Evolutionary conservation across 257 asterid species (phyloP).

Genomic region (Solanum bulbocastanum): DNA sequence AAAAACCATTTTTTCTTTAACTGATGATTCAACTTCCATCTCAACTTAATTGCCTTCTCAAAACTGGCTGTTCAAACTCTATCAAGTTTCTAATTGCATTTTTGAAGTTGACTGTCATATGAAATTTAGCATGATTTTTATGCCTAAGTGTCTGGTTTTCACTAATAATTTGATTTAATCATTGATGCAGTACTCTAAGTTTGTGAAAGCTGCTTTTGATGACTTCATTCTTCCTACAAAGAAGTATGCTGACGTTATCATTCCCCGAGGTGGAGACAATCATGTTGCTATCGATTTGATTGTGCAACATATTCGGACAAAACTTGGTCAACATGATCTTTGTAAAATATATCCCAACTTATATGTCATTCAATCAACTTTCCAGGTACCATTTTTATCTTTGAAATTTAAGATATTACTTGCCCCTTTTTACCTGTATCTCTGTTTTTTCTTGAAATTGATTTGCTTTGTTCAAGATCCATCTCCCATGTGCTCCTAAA

Average conservation of each 20-base stretch:
- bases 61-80: not conserved
- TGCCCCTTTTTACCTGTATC: not conserved
- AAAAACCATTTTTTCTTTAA: not conserved
- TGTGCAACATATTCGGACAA: conserved; percentile 94
- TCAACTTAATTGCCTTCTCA: not conserved
- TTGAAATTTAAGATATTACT: not conserved
- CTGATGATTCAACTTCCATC: not conserved
- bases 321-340: conserved; percentile 98
- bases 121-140: not conserved
- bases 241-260: conserved; percentile 94
- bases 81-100: not conserved
- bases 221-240: conserved; percentile 97
- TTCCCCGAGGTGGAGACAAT: conserved; percentile 99
- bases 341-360: conserved; percentile 96
- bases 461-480: not conserved
- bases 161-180: conserved; percentile 7
- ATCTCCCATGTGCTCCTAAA: not conserved
- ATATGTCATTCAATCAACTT: conserved; percentile 91
- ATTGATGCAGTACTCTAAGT: conserved; percentile 82
- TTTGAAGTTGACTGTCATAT: not conserved
- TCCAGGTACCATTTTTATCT: conserved; percentile 56
- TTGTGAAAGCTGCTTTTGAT: conserved; percentile 98
- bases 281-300: conserved; percentile 98
- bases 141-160: not conserved
- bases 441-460: not conserved